phyloP scores from a whole-genome alignment of 768 basidiomycete genomes.

The Tricholoma saponaceum region DNA sequence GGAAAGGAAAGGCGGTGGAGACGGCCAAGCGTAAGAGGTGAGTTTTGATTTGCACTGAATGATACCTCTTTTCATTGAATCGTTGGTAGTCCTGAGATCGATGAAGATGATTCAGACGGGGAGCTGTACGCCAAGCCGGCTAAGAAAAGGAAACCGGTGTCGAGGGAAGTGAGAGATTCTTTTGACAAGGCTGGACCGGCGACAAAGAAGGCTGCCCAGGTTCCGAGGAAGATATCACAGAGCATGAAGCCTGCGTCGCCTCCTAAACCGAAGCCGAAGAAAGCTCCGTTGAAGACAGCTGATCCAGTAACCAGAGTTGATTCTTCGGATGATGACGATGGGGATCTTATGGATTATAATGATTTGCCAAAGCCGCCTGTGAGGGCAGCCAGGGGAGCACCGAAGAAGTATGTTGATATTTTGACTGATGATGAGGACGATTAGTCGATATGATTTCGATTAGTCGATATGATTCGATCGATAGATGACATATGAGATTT shows the following conservation, averaged over 20 bases:
- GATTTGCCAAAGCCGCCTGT: conserved; percentile 36
- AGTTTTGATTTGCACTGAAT: background rate
- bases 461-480: too few relatives aligned
- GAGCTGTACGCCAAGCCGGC: conserved; percentile 40
- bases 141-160: conserved; percentile 49
- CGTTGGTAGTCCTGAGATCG: conserved; percentile 26
- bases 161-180: too few relatives aligned
- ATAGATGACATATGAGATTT: too few relatives aligned
- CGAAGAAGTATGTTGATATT: conserved; percentile 65
- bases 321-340: conserved; percentile 43
- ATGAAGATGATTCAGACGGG: conserved; percentile 38
- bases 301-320: too few relatives aligned
- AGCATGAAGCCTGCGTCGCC: conserved; percentile 58
- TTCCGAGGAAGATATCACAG: conserved; percentile 48
- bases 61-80: background rate
- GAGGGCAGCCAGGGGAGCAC: conserved; percentile 43
- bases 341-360: conserved; percentile 37
- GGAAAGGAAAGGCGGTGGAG: conserved; percentile 17
- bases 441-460: too few relatives aligned
- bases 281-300: conserved; percentile 15
- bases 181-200: conserved; percentile 6
- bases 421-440: conserved; percentile 43
- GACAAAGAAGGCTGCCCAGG: conserved; percentile 35
- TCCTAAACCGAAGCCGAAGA: conserved; percentile 45
- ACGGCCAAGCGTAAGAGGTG: conserved; percentile 69